Conservation (phyloP, 208 protist genomes). For the Borovskyia barvae region DNA sequence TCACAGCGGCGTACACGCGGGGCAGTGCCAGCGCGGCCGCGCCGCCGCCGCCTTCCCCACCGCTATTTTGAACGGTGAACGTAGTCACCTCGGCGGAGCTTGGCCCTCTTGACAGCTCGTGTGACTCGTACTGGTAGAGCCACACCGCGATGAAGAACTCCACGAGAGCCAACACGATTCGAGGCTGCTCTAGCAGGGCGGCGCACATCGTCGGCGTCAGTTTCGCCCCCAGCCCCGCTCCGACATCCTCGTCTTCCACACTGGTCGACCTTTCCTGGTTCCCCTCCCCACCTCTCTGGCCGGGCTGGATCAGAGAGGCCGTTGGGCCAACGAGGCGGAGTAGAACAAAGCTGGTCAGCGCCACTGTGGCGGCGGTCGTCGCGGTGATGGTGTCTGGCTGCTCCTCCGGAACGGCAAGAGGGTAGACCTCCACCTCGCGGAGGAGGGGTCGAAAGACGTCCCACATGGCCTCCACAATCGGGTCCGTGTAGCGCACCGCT, state of each 20-base stretch:
- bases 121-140: conserved; percentile 21
- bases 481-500: conserved; percentile 51
- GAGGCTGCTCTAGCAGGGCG: conserved; percentile 51
- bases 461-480: conserved; percentile 72
- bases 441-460: conserved; percentile 60
- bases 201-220: conserved; percentile 45
- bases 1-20: conserved; percentile 28
- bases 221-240: conserved; percentile 18
- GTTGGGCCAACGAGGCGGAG: conserved; percentile 9
- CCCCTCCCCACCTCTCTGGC: too few relatives aligned
- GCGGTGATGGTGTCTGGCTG: conserved; percentile 10
- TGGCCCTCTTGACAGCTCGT: too few relatives aligned
- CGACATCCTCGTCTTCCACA: conserved; percentile 11
- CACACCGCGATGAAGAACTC: conserved; percentile 77
- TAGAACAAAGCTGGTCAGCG: conserved; percentile 15
- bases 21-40: conserved; percentile 5
- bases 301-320: not conserved
- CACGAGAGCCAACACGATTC: conserved; percentile 58
- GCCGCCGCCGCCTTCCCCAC: too few relatives aligned
- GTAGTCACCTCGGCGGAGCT: too few relatives aligned
- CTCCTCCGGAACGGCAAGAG: conserved; percentile 19
- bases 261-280: too few relatives aligned
- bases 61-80: too few relatives aligned
- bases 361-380: conserved; percentile 8
- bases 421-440: conserved; percentile 27